Percentiles rank a stretch among this genome's conserved stretches.
Evolutionary conservation across 805 yeast genomes (phyloP).

Genomic region (Saccharomycopsis lassenensis): DNA sequence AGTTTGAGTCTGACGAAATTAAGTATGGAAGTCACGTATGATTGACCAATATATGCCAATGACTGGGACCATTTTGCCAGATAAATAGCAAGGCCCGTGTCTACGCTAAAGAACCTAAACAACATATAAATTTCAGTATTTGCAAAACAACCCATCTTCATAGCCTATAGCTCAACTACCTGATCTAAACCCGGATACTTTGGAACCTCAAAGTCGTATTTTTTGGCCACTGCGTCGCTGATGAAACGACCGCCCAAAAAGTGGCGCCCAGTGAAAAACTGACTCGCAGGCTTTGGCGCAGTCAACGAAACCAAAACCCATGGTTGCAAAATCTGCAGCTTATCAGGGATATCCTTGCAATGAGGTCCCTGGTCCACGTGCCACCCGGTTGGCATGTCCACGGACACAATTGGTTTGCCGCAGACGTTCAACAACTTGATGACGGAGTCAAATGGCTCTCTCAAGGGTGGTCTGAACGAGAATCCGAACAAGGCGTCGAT

Average conservation of each 20-base stretch:
- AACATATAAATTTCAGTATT: no score
- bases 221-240: slow-evolving; percentile 49
- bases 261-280: slow-evolving; percentile 40
- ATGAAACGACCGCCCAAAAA: slow-evolving; percentile 90
- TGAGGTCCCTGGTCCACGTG: slow-evolving; percentile 83
- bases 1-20: no score
- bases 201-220: slow-evolving; percentile 62
- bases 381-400: slow-evolving; percentile 97
- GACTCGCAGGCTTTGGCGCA: slow-evolving; percentile 87
- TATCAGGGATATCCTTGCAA: slow-evolving; percentile 24
- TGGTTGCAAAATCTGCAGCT: slow-evolving; percentile 12
- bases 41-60: no score
- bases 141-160: no score
- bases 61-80: no score
- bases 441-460: slow-evolving; percentile 59
- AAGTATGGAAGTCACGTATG: no score
- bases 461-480: slow-evolving; percentile 79
- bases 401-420: slow-evolving; percentile 52
- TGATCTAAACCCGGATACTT: slow-evolving; percentile 49
- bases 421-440: slow-evolving; percentile 29
- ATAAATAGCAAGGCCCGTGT: no score
- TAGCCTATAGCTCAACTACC: slow-evolving; percentile 30
- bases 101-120: no score
- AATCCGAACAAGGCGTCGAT: slow-evolving; percentile 90
- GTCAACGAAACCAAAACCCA: slow-evolving; percentile 66